Percentiles rank a stretch among this genome's conserved stretches.
phyloP scores from a whole-genome alignment of 2,329 filamentous ascomycete genomes.

The Penicillium sp. region DNA sequence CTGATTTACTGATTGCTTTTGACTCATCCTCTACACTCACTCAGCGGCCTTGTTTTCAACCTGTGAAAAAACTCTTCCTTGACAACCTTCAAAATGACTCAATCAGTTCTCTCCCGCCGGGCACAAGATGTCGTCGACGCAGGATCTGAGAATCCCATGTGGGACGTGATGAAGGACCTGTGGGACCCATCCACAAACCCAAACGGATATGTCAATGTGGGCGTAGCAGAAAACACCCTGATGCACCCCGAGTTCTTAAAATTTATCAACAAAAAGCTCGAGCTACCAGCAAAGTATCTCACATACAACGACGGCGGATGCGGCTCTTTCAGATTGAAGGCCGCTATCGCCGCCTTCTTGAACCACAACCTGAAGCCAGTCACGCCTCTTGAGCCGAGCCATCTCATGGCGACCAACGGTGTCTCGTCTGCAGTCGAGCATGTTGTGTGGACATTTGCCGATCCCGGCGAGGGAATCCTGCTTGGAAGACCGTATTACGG shows the following conservation, averaged over 20 bases:
- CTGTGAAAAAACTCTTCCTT: conserved; percentile 1
- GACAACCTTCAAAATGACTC: neutral
- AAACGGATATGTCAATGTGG: conserved; percentile 50
- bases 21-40: neutral
- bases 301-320: conserved; percentile 40
- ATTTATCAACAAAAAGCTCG: conserved; percentile 43
- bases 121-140: conserved; percentile 14
- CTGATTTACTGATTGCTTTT: too few relatives aligned
- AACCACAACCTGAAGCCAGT: conserved; percentile 31
- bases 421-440: conserved; percentile 38
- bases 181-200: conserved; percentile 42
- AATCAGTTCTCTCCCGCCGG: conserved; percentile 11
- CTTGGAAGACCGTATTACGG: conserved; percentile 46
- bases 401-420: conserved; percentile 37
- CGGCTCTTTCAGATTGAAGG: conserved; percentile 28
- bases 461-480: conserved; percentile 37
- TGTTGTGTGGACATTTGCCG: conserved; percentile 31
- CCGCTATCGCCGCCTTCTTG: conserved; percentile 34
- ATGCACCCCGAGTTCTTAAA: conserved; percentile 49
- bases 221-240: conserved; percentile 53
- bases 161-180: conserved; percentile 47
- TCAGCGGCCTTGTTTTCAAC: neutral
- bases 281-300: conserved; percentile 31
- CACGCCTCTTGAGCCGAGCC: conserved; percentile 23
- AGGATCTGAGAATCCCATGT: conserved; percentile 31